Conservation (phyloP, 805 yeast species). For the Suhomyces xylopsoci region DNA sequence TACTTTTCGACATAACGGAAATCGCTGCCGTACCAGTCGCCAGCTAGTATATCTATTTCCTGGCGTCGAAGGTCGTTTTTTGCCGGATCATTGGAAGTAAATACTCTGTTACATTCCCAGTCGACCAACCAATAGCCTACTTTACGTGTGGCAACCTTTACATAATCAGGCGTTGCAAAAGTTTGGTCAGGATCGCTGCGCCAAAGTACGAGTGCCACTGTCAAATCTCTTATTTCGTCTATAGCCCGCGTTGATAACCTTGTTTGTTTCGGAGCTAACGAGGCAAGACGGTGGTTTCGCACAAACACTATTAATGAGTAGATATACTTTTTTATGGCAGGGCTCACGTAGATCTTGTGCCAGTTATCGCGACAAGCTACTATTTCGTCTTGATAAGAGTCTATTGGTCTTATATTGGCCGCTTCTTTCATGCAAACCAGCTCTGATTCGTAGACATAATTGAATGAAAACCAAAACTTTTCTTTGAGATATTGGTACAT, state of each 20-base stretch:
- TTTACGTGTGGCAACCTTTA: slow-evolving; percentile 37
- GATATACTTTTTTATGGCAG: slow-evolving; percentile 35
- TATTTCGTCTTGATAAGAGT: not conserved
- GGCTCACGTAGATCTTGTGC: slow-evolving; percentile 25
- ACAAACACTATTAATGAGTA: slow-evolving; percentile 36
- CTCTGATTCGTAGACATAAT: slow-evolving; percentile 10
- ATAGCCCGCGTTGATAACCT: slow-evolving; percentile 33
- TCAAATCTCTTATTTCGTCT: slow-evolving; percentile 26
- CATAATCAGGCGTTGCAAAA: slow-evolving; percentile 37
- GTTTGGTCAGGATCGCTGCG: slow-evolving; percentile 4
- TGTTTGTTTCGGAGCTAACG: slow-evolving; percentile 35
- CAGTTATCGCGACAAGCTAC: not conserved
- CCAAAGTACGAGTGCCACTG: slow-evolving; percentile 27
- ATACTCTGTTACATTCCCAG: slow-evolving; percentile 33
- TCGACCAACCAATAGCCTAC: slow-evolving; percentile 44
- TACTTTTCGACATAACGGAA: slow-evolving; percentile 31
- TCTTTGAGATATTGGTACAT: slow-evolving; percentile 12
- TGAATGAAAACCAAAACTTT: slow-evolving; percentile 13
- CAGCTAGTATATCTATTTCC: slow-evolving; percentile 34
- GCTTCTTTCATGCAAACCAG: not conserved
- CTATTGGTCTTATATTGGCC: not conserved
- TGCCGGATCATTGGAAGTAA: slow-evolving; percentile 1
- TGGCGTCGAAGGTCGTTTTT: slow-evolving; percentile 12
- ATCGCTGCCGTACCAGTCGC: slow-evolving; percentile 45
- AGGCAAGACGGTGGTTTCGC: slow-evolving; percentile 36